A percentile compares a stretch with the other conserved stretches of the same genome.
phyloP scores from a whole-genome alignment of 192 early-diverging fungal species.

The Glomus cerebriforme region DNA sequence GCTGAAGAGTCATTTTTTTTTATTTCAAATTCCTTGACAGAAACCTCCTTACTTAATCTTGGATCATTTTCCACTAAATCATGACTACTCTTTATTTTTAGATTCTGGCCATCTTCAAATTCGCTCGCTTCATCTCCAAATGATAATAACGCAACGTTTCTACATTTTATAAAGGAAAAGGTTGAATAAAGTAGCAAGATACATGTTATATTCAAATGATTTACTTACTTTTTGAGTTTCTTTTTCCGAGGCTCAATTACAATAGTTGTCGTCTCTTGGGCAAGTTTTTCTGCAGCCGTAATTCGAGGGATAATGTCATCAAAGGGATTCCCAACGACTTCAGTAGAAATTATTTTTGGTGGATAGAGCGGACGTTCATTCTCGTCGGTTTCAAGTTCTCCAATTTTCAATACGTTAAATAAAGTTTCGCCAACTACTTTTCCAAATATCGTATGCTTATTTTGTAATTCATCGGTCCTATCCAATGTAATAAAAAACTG shows the following conservation, averaged over 20 bases:
- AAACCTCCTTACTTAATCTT: constrained; percentile 35
- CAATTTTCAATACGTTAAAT: constrained; percentile 88
- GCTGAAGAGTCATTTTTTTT: too few species aligned
- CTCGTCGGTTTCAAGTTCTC: constrained; percentile 75
- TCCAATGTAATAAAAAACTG: constrained; percentile 97
- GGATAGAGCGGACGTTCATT: constrained; percentile 82
- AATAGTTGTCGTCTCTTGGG: constrained; percentile 3
- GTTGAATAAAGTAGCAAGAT: neutral
- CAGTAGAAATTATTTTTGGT: constrained; percentile 60
- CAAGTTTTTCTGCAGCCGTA: constrained; percentile 40
- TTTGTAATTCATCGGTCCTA: constrained; percentile 78
- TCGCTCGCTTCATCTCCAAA: constrained; percentile 87
- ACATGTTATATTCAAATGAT: neutral
- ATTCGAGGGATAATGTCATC: constrained; percentile 84
- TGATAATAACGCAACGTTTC: constrained; percentile 77
- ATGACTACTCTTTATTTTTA: constrained; percentile 74
- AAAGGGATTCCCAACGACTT: constrained; percentile 87
- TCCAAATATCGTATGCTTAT: constrained; percentile 93
- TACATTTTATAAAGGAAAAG: constrained; percentile 37
- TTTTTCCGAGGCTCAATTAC: constrained; percentile 46
- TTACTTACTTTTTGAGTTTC: constrained; percentile 65
- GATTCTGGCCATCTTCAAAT: constrained; percentile 35
- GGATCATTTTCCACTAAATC: constrained; percentile 65
- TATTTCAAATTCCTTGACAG: neutral
- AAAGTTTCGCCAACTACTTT: constrained; percentile 89